These are phyloP conservation scores for Tritrichomonas musculus DNA, from an alignment of 208 protist species.

Conservation along the genomic window DNA sequence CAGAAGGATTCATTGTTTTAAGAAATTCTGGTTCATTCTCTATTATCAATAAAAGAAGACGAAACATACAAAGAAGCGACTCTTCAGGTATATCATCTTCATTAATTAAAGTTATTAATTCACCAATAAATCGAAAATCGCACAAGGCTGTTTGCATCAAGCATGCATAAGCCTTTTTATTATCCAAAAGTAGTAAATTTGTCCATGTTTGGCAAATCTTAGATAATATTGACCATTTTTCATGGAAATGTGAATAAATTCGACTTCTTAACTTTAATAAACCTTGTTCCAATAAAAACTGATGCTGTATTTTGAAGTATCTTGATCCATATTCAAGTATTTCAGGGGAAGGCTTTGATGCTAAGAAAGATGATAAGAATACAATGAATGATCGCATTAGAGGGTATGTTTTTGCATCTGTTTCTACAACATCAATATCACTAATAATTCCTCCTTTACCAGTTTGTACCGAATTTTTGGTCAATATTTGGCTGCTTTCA, in stretches of 20 bases:
- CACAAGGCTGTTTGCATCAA: not conserved
- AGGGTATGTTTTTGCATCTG: not conserved
- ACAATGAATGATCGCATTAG: not conserved
- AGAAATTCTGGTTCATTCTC: not conserved
- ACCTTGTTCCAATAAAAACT: not conserved
- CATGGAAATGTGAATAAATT: not conserved
- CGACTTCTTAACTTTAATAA: not conserved
- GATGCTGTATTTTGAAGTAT: not conserved
- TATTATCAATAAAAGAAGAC: not conserved
- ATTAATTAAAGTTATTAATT: not conserved
- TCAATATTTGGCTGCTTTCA: not conserved
- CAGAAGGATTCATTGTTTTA: not conserved
- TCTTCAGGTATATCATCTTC: slow-evolving; percentile 8
- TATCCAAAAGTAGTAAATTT: not conserved
- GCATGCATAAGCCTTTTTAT: too few species aligned
- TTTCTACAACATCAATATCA: not conserved
- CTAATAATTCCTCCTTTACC: not conserved
- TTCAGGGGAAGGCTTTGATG: not conserved
- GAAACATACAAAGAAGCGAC: not conserved
- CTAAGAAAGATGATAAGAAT: not conserved
- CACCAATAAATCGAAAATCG: not conserved
- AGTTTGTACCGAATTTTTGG: not conserved
- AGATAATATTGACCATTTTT: slow-evolving; percentile 25
- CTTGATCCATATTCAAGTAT: too few species aligned
- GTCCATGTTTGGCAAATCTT: not conserved